Base-by-base conservation (phyloP, 306 rosid species). In the Psophocarpus tetragonolobus region DNA sequence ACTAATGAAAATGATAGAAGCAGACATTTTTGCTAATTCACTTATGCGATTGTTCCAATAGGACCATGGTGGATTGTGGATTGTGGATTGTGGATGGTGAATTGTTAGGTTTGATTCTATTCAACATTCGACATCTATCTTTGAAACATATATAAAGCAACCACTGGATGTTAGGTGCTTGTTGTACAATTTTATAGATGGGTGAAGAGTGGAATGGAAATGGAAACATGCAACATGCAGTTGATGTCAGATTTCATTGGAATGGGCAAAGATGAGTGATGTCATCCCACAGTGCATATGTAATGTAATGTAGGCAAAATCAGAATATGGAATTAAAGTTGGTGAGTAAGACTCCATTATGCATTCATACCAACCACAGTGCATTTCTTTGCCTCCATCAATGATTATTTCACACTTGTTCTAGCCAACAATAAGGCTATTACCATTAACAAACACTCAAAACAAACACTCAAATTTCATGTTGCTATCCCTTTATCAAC, bases 221-320 rank as follows among this genome's bases (percentile, higher is more conserved):
- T 92, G 91, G 91, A 92, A 87, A 80, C 84, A 81, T 23, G 97
- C 95, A 18, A 93, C 97, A 18, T n/a, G 87, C 93, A 9, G 27
- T 53, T 8, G 30, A 2, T 53, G 6, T 51, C 3, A 50, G 21
- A 47, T 47, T 47, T 47, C 4, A 53, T 9, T 18, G 39, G 33
- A 42, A 24, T 23, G 36, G 36, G 0, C 6, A 12, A 67, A 41
- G 18, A 67, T 67, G 63, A 71, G 17, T 11, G n/a, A n/a, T n/a
- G 11, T 50, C 47, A 3, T 50, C 26, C 8, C 47, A 0, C 2
- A 11, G 6, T 48, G 56, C 17, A 17, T 48, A 48, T 17, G 50
- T 14, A 41, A 35, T 6, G 5, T 15, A 45, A 18, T 18, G 11
- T 17, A 2, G 6, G 20, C 54, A 47, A 47, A 51, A 51, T 11